These are phyloP conservation scores for Penicillium sp. DNA, from an alignment of 2,329 filamentous ascomycete genomes.

Conservation along the genomic window DNA sequence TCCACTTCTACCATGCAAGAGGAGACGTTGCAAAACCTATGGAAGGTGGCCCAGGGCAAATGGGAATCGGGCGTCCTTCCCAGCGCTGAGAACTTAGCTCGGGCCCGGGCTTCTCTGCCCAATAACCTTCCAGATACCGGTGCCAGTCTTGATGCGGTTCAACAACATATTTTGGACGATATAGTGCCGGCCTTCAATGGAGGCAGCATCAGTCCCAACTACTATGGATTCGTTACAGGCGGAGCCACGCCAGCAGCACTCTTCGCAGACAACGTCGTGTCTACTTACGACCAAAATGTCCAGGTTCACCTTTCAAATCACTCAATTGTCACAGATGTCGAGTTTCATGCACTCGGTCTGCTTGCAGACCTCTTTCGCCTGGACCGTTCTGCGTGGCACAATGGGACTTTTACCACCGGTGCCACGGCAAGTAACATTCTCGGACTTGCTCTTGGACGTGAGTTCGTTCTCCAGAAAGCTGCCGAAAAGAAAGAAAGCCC, in stretches of 20 bases:
- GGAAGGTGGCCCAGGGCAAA: conserved; percentile 30
- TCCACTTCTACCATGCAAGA: conserved; percentile 13
- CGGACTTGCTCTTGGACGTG: conserved; percentile 68
- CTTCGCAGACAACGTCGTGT: conserved; percentile 81
- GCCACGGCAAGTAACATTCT: conserved; percentile 65
- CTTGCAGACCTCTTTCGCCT: conserved; percentile 66
- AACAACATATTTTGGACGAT: conserved; percentile 40
- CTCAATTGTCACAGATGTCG: conserved; percentile 71
- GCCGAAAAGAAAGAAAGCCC: conserved; percentile 34
- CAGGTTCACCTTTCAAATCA: conserved; percentile 77
- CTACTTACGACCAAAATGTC: conserved; percentile 77
- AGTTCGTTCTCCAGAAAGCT: conserved; percentile 50
- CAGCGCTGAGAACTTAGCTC: conserved; percentile 25
- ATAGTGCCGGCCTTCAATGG: conserved; percentile 61
- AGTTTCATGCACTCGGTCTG: conserved; percentile 69
- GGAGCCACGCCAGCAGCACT: conserved; percentile 74
- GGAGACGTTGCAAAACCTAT: conserved; percentile 27
- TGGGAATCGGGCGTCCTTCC: conserved; percentile 35
- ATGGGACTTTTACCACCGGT: conserved; percentile 77
- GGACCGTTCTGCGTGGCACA: conserved; percentile 58
- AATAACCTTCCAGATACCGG: conserved; percentile 29
- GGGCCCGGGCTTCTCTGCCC: conserved; percentile 36
- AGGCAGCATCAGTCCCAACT: conserved; percentile 63
- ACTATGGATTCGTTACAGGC: conserved; percentile 89
- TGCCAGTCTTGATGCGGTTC: conserved; percentile 31